Conservation (phyloP, 805 yeast species). For the Monosporozyma aerobia region DNA sequence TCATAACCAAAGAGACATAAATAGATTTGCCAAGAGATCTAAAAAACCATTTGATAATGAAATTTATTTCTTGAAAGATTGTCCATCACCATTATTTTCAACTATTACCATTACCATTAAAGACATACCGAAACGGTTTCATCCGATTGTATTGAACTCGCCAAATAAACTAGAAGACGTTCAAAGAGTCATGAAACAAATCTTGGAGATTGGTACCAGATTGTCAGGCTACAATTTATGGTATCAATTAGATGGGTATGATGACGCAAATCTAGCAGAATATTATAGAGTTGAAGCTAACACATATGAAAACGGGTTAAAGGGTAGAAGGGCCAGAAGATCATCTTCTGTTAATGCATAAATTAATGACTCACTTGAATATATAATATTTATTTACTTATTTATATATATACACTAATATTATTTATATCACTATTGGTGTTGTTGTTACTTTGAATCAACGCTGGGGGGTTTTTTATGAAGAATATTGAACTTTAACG, state of each 20-base stretch:
- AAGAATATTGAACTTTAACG: background rate
- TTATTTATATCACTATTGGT: background rate
- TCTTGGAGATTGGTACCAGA: slow-evolving; percentile 51
- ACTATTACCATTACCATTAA: slow-evolving; percentile 58
- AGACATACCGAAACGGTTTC: slow-evolving; percentile 56
- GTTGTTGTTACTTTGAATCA: background rate
- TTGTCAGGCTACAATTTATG: slow-evolving; percentile 59
- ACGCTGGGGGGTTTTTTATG: slow-evolving; percentile 8
- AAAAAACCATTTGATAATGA: slow-evolving; percentile 11
- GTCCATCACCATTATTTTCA: slow-evolving; percentile 38
- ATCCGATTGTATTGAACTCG: slow-evolving; percentile 58
- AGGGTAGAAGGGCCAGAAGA: slow-evolving; percentile 29
- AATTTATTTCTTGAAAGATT: slow-evolving; percentile 26
- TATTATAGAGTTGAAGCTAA: slow-evolving; percentile 47
- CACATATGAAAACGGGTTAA: slow-evolving; percentile 41
- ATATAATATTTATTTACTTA: too few relatives aligned
- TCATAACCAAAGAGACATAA: slow-evolving; percentile 24
- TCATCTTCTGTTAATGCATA: background rate
- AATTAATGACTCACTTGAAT: background rate
- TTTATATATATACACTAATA: background rate
- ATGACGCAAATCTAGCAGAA: slow-evolving; percentile 61
- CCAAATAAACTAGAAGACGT: slow-evolving; percentile 50
- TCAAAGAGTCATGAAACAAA: slow-evolving; percentile 49
- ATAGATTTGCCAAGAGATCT: slow-evolving; percentile 14
- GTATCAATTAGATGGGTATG: slow-evolving; percentile 73